Base-by-base conservation (phyloP, 345 rosid species). In the Eutrema heterophyllum region DNA sequence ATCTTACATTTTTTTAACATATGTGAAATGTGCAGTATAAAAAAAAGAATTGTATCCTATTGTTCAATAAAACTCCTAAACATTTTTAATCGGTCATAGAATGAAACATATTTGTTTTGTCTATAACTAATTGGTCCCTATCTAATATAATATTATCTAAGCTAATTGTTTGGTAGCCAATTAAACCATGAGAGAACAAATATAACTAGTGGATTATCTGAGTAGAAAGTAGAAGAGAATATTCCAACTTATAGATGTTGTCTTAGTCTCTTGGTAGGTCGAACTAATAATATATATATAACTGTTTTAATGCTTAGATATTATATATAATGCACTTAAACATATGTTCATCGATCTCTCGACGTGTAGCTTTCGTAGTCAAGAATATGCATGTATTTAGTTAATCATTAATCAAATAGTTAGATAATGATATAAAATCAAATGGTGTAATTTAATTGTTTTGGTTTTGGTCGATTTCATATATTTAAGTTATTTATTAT, bases 191-290 rank as follows among this genome's bases (percentile, higher is more conserved):
- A 15, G 39, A 60, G 2, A 36, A 55, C 11, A 57, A 35, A 49
- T 57, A 56, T 24, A 58, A 58, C 46, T 38, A 49, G 54, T 64
- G 67, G 72, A 64, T 57, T 40, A 57, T 71, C 46, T 64, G 45
- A 77, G 55, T 64, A 71, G 55, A 77, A 71, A 71, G 63, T 57
- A 41, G 36, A 57, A 50, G 67, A 50, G 77, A 71, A 77, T 77
- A 77, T 71, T 77, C 72, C 62, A 50, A 71, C 76, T 76, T 77
- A 71, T 77, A 50, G 80, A 71, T 57, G 76, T 24, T 57, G 55
- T 70, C 38, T 70, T 77, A 64, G 71, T 48, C 80, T 71, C 65
- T 32, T 39, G 41, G 71, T 76, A 55, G 70, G 70, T 68, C 73
- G 67, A 61, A 35, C 48, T 51, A 41, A 59, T 40, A 41, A 50